Percentiles rank a stretch among this genome's conserved stretches.
These are phyloP conservation scores for Clavispora fructus DNA, from an alignment of 805 yeast genomes.

Conservation along the genomic window DNA sequence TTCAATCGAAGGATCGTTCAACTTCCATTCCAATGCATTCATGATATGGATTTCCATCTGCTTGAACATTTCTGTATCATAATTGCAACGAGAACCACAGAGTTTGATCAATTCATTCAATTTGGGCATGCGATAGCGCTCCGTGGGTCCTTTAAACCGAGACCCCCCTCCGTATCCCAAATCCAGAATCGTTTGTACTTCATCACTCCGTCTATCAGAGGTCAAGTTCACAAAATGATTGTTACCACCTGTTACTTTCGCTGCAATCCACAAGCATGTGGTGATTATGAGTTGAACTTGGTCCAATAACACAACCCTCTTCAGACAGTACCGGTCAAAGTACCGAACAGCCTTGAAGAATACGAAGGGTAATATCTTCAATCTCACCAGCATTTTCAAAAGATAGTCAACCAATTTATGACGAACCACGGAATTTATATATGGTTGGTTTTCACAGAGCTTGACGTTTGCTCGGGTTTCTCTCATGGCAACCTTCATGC, in stretches of 20 bases:
- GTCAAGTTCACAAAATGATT: constrained; percentile 52
- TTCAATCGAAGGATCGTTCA: constrained; percentile 54
- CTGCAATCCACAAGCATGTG: constrained; percentile 88
- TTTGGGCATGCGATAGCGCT: constrained; percentile 66
- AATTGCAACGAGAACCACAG: constrained; percentile 60
- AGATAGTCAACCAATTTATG: constrained; percentile 74
- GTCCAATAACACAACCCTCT: constrained; percentile 74
- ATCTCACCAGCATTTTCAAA: constrained; percentile 61
- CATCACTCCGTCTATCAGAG: constrained; percentile 6
- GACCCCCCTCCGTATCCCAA: constrained; percentile 50
- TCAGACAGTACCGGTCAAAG: constrained; percentile 88
- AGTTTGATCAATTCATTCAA: constrained; percentile 58
- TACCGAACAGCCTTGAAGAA: constrained; percentile 65
- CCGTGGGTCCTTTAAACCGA: constrained; percentile 62
- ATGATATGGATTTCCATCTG: constrained; percentile 79
- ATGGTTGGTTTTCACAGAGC: constrained; percentile 84
- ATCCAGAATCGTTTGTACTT: constrained; percentile 29
- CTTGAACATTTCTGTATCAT: constrained; percentile 39
- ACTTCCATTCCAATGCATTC: constrained; percentile 66
- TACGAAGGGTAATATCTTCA: constrained; percentile 63
- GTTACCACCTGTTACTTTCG: constrained; percentile 77
- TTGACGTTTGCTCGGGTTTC: constrained; percentile 42
- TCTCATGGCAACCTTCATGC: constrained; percentile 29
- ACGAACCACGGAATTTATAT: constrained; percentile 68
- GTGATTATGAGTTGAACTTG: constrained; percentile 90